These are phyloP conservation scores for Leccinum solheimii DNA, from an alignment of 1,284 basidiomycete species.

Conservation along the genomic window DNA sequence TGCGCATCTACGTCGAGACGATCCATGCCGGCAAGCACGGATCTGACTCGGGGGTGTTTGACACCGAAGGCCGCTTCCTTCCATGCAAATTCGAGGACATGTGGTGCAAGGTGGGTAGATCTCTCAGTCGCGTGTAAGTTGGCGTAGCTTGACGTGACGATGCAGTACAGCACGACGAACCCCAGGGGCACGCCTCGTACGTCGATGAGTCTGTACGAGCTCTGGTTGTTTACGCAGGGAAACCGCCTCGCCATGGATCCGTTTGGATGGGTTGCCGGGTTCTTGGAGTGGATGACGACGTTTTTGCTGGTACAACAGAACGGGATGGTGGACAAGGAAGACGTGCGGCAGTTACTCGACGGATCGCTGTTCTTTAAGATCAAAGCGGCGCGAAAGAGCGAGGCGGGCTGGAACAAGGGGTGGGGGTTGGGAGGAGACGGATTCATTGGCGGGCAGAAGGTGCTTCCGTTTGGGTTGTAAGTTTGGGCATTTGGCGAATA, in stretches of 20 bases:
- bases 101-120: slow-evolving; percentile 38
- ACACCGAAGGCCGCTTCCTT: slow-evolving; percentile 44
- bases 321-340: slow-evolving; percentile 32
- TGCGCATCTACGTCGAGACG: slow-evolving; percentile 42
- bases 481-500: slow-evolving; percentile 23
- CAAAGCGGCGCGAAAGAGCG: slow-evolving; percentile 13
- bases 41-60: slow-evolving; percentile 39
- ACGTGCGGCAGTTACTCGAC: slow-evolving; percentile 30
- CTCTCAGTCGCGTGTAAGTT: not conserved
- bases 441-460: slow-evolving; percentile 32
- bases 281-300: slow-evolving; percentile 37
- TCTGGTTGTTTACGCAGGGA: slow-evolving; percentile 32
- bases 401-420: slow-evolving; percentile 31
- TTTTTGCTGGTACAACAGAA: slow-evolving; percentile 31
- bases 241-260: slow-evolving; percentile 40
- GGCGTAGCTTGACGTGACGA: not conserved
- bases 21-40: slow-evolving; percentile 50
- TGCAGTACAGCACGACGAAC: slow-evolving; percentile 18
- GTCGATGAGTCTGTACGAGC: slow-evolving; percentile 26
- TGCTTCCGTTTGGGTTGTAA: slow-evolving; percentile 32
- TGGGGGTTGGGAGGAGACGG: slow-evolving; percentile 28
- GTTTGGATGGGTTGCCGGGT: slow-evolving; percentile 36
- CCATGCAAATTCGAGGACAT: slow-evolving; percentile 43
- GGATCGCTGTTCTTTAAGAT: slow-evolving; percentile 35
- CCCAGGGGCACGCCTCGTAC: slow-evolving; percentile 23